Conservation (phyloP, 2,329 filamentous ascomycete species). For the Metarhizium anisopliae region DNA sequence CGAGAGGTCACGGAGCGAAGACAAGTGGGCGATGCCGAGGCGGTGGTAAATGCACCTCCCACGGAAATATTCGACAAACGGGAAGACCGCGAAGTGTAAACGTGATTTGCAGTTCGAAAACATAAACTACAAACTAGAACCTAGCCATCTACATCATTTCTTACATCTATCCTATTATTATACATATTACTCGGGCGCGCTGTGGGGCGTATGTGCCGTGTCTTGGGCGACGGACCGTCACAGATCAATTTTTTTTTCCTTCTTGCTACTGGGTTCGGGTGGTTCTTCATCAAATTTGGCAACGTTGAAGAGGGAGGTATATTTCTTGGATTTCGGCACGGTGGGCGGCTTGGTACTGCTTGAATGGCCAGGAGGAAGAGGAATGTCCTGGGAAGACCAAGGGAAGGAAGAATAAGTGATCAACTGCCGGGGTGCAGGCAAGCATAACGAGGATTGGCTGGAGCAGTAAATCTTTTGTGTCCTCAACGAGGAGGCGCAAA, state of each 20-base stretch:
- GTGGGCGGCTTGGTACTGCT: background rate
- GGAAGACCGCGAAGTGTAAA: constrained; percentile 27
- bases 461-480: background rate
- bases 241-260: background rate
- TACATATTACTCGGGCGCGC: background rate
- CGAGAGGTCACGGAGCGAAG: constrained; percentile 76
- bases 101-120: background rate
- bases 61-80: constrained; percentile 14
- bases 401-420: background rate
- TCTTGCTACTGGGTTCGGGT: background rate
- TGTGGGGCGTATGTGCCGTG: background rate
- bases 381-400: background rate
- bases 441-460: background rate
- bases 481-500: background rate
- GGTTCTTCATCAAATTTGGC: background rate
- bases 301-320: background rate
- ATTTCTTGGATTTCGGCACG: background rate
- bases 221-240: background rate
- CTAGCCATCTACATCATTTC: background rate
- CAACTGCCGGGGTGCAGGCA: background rate
- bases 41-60: constrained; percentile 53
- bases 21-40: constrained; percentile 83
- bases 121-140: background rate
- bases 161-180: background rate
- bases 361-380: background rate